Percentiles rank a stretch among this genome's conserved stretches.
Evolutionary conservation across 2,329 filamentous ascomycete species (phyloP).

Genomic region (Daldinia sp.): DNA sequence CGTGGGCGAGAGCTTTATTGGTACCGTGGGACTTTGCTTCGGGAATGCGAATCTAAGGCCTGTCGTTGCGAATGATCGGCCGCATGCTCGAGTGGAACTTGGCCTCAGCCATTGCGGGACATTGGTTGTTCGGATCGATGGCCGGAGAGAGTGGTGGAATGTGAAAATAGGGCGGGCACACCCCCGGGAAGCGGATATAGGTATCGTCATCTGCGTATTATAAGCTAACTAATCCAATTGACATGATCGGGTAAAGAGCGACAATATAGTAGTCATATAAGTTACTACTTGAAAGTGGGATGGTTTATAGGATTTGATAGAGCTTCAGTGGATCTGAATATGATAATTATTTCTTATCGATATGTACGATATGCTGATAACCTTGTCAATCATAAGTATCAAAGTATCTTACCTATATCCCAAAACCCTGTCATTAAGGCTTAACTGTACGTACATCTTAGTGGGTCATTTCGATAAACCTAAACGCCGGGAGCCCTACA

Average conservation of each 20-base stretch:
- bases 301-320: conserved; percentile 1
- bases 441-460: not conserved
- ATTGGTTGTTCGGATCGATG: conserved; percentile 21
- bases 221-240: conserved; percentile 8
- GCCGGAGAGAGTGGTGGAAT: conserved; percentile 39
- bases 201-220: conserved; percentile 41
- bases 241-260: conserved; percentile 12
- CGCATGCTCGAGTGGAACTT: conserved; percentile 17
- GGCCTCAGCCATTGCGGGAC: conserved; percentile 25
- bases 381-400: not conserved
- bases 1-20: not conserved
- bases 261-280: conserved; percentile 2
- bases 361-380: not conserved
- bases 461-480: conserved; percentile 4
- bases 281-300: not conserved
- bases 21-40: conserved; percentile 16
- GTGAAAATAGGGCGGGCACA: conserved; percentile 49
- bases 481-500: conserved; percentile 1
- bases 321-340: conserved; percentile 12
- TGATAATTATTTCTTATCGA: conserved; percentile 27
- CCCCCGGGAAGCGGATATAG: conserved; percentile 45
- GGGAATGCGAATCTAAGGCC: conserved; percentile 9
- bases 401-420: not conserved
- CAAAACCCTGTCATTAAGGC: not conserved
- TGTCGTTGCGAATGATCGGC: conserved; percentile 32